phyloP scores from a whole-genome alignment of 2,329 filamentous ascomycete species.

The Nothophaeocryptopus gaeumannii region DNA sequence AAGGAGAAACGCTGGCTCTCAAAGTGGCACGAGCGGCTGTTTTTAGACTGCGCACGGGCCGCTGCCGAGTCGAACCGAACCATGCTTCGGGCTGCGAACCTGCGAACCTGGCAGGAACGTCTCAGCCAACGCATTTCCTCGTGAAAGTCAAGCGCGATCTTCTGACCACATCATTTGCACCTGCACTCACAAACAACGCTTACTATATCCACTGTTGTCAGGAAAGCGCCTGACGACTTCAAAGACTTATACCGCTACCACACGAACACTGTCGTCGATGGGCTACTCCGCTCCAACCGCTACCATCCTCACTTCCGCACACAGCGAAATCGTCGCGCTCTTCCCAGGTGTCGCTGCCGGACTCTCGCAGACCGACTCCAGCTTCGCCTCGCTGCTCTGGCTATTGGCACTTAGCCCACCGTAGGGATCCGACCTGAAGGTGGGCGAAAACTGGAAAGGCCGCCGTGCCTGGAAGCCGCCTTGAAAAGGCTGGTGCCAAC shows the following conservation, averaged over 20 bases:
- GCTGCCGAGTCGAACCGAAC: too few species aligned
- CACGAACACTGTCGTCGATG: conserved; percentile 38
- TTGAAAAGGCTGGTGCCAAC: too few species aligned
- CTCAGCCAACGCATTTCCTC: too few species aligned
- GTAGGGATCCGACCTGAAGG: conserved; percentile 43
- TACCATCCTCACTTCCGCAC: conserved; percentile 32
- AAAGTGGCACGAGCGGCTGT: too few species aligned
- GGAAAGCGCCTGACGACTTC: conserved; percentile 18
- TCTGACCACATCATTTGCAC: conserved; percentile 1
- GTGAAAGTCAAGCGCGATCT: background rate
- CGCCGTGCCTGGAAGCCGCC: background rate
- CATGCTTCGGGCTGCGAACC: too few species aligned
- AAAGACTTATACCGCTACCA: conserved; percentile 4
- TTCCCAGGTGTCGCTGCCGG: conserved; percentile 31
- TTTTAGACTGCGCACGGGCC: too few species aligned
- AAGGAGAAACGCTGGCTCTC: too few species aligned
- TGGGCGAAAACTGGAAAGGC: conserved; percentile 46
- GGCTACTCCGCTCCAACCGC: conserved; percentile 42
- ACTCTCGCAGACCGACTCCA: conserved; percentile 43
- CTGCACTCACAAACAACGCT: background rate
- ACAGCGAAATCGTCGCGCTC: conserved; percentile 37
- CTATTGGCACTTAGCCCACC: conserved; percentile 49
- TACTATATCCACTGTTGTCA: conserved; percentile 7
- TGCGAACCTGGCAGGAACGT: too few species aligned
- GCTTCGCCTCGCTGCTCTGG: conserved; percentile 49